Conservation (phyloP, 2,329 filamentous ascomycete species). For the Pezicula radicicola region DNA sequence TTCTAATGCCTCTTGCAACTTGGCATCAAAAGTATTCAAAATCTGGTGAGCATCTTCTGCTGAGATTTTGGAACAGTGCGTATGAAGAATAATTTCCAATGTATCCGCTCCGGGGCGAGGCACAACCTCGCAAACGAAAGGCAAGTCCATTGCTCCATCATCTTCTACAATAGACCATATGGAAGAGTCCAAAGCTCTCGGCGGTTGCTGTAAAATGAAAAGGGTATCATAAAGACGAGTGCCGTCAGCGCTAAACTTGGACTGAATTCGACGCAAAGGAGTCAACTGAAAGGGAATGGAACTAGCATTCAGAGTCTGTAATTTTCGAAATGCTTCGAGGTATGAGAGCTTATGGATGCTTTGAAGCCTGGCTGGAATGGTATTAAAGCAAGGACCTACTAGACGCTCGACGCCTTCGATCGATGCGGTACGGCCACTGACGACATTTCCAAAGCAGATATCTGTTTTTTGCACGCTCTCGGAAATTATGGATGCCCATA, state of each 20-base stretch:
- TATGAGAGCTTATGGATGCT: slow-evolving; percentile 48
- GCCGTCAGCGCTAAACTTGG: slow-evolving; percentile 39
- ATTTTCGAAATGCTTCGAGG: slow-evolving; percentile 26
- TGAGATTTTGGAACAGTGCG: slow-evolving; percentile 42
- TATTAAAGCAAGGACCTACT: slow-evolving; percentile 92
- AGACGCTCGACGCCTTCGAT: slow-evolving; percentile 66
- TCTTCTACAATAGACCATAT: slow-evolving; percentile 58
- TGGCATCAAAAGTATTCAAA: slow-evolving; percentile 19
- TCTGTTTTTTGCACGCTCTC: slow-evolving; percentile 55
- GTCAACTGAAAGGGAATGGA: slow-evolving; percentile 70
- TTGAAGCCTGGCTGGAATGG: slow-evolving; percentile 68
- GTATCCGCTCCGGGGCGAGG: slow-evolving; percentile 50
- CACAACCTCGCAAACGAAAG: slow-evolving; percentile 72
- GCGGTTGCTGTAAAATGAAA: slow-evolving; percentile 70
- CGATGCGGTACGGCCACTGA: slow-evolving; percentile 70
- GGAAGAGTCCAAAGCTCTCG: slow-evolving; percentile 49
- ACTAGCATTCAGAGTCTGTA: slow-evolving; percentile 49
- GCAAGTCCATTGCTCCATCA: slow-evolving; percentile 67
- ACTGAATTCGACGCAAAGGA: slow-evolving; percentile 69
- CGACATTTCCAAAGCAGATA: slow-evolving; percentile 83
- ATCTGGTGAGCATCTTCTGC: slow-evolving; percentile 14
- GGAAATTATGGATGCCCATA: slow-evolving; percentile 66
- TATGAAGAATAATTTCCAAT: slow-evolving; percentile 61
- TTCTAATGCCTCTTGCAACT: slow-evolving; percentile 16
- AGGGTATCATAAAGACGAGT: slow-evolving; percentile 73